Base-by-base conservation (phyloP, 225 moss, liverwort and hornwort genomes). In the Rhytidiadelphus loreus region DNA sequence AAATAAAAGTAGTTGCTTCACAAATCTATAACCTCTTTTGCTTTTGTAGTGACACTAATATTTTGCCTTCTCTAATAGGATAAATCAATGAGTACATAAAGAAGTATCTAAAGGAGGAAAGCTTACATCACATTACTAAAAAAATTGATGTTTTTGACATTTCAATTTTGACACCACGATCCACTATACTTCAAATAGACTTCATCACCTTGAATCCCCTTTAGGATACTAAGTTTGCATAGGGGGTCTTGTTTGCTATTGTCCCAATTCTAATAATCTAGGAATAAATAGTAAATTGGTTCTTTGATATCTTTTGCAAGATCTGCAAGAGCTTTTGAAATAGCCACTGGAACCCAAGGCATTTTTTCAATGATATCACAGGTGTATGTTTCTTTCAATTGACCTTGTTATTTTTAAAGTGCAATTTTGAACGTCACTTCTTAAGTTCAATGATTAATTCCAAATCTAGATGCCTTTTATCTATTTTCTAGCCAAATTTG, bases 321-420 rank as follows among this genome's bases (percentile, higher is more conserved):
- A 98, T 79, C 88, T 98, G 83, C 90, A 94, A 41, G 93, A 91
- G 52, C 87, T 97, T 88, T 86, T 97, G 78, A 92, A 92, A 87
- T 95, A 93, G 78, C 97, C 95, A 46, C 83, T 96, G 24, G 95
- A 96, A 89, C 97, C 98, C 20, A 98, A 95, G 91, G 93, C 96
- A 48, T 98, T 98, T 85, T 98, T 97, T 74, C 94, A 92, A 71
- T 94, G 94, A 70, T 98, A 96, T 98, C 48, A 96, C 97, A 77
- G 96, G 96, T 89, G 96, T 96, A 89, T 33, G 69, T 76, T 35
- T 74, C 61, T 63, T 81, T 39, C 32, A 68, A 48, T 26, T 62
- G n/a, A 73, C 72, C 83, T 86, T 78, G 28, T 75, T 23, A 8
- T 69, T 65, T 35, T 41, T 73, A 50, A 55, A 59, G 25, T 65